Base-by-base conservation (phyloP, 176 grass and related monocot species). In the Typha latifolia region DNA sequence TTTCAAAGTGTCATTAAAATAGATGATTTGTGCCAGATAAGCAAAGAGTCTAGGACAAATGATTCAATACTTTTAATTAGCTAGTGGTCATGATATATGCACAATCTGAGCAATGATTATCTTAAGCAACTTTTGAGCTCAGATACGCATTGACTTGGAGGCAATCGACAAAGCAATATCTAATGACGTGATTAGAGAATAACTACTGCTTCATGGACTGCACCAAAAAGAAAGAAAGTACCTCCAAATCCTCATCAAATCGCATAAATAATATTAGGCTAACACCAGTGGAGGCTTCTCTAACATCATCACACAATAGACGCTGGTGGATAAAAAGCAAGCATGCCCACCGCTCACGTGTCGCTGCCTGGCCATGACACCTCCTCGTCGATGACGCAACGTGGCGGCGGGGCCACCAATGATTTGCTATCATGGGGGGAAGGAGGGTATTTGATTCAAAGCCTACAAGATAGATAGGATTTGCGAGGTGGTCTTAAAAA, bases 131-230 rank as follows among this genome's bases (percentile, higher is more conserved):
- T 65, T 69, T 73, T 67, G 26, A 37, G 27, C 66, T 70, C 24
- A 80, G 69, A 80, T 67, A 73, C 72, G 77, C 69, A 73, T 80
- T 80, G 77, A 80, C 69, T 80, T 80, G 18, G 72, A 23, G 62
- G 68, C 61, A 72, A 59, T 66, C 62, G 61, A 73, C 62, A 80
- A 73, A 73, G 32, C 69, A 73, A 80, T 51, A 73, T 80, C 69
- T 73, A 70, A 73, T 67, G 69, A 80, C 49, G 67, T 80, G 62
- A 79, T 79, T 73, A 79, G 62, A 66, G 69, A 79, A 67, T 62
- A 72, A 79, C 48, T 72, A n/a, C 69, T 53, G 72, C 49, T 26
- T 29, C 69, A 57, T 72, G 32, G 52, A 31, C 52, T 51, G 49
- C 20, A 37, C 61, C 14, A 37, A 64, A 72, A 47, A 53, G 53